Percentiles rank a stretch among this genome's conserved stretches.
Conservation (phyloP, 2,329 filamentous ascomycete species). For the Botrytis tulipae region DNA sequence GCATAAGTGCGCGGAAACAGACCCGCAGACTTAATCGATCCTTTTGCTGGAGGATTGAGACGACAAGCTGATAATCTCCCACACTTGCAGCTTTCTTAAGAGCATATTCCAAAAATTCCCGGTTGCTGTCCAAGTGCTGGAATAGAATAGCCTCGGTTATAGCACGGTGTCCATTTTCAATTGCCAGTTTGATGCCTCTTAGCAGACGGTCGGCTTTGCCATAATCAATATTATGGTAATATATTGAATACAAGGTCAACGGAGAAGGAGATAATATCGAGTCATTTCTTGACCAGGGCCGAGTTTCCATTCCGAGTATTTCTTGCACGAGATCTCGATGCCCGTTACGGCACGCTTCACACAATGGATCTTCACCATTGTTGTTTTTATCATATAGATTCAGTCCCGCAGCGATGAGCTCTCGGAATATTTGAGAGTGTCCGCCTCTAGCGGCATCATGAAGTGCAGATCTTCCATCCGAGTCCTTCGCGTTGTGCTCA, state of each 20-base stretch:
- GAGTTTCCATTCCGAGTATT: slow-evolving; percentile 12
- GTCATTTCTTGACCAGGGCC: slow-evolving; percentile 18
- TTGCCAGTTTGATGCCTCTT: background rate
- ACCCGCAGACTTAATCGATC: background rate
- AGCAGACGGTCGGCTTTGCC: no score
- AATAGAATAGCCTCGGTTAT: background rate
- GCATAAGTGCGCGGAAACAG: background rate
- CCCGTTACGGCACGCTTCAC: slow-evolving; percentile 6
- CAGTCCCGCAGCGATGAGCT: slow-evolving; percentile 14
- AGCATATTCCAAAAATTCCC: background rate
- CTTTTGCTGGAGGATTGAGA: background rate
- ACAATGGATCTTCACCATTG: slow-evolving; percentile 15
- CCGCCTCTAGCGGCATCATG: background rate
- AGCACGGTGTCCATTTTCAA: background rate
- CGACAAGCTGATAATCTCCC: background rate
- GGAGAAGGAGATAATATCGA: background rate
- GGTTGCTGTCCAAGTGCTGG: fast-evolving
- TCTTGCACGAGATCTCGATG: slow-evolving; percentile 22
- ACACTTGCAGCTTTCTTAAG: background rate
- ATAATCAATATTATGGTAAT: no score
- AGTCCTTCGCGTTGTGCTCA: slow-evolving; percentile 21
- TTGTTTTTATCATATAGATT: slow-evolving; percentile 9
- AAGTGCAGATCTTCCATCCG: background rate
- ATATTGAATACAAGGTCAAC: background rate
- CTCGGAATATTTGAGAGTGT: slow-evolving; percentile 14